Evolutionary conservation across 169 alveolate species (phyloP), one percentile per base, ranked within the genome.

Genomic region (Plasmodium billcollinsi): DNA sequence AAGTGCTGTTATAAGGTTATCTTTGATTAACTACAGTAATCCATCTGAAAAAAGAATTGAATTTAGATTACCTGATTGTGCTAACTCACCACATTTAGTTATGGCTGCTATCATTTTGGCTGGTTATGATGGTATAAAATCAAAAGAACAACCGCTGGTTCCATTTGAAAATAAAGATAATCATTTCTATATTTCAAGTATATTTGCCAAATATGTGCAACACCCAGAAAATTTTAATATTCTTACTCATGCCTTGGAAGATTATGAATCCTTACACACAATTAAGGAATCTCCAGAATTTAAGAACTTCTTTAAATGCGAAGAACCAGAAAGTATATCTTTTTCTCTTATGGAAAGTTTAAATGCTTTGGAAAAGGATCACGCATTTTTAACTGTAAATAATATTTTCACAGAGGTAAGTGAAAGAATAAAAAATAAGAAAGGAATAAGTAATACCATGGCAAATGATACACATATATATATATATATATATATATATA

Each of bases 81-180:
- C 95, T 33, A 78, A 95, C 45, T 94, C 96, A 49, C 95, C 96
- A 8, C 94, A 95, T 86, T 63, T 94, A 45, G 93, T 93, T 43
- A 83, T 94, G 12, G 94, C 97, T 8, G 96, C 97, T 63, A 89
- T 94, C 52, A 85, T 94, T 72, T 88, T 95, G 88, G 97, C 97
- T n/a, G 97, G 97, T 5, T 71, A 92, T 74, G 97, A 95, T 78
- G 97, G 97, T 11, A 92, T 95, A 20, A 69, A 59, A 70, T 54
- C 91, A 14, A 83, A 83, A 49, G 91, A 83, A 45, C 71, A 83
- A 24, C 91, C 91, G 8, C 65, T 83, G 49, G 86, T 71, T 2
- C 91, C 91, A 43, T 33, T 83, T 49, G 91, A 83, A 61, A 56
- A 56, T n/a, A 83, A 58, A 83, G 33, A 70, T 24, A 61, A 43